Percentiles rank a stretch among this genome's conserved stretches.
Evolutionary conservation across 371 early-diverging fungal species (phyloP).

Genomic region (Mucor saturninus): DNA sequence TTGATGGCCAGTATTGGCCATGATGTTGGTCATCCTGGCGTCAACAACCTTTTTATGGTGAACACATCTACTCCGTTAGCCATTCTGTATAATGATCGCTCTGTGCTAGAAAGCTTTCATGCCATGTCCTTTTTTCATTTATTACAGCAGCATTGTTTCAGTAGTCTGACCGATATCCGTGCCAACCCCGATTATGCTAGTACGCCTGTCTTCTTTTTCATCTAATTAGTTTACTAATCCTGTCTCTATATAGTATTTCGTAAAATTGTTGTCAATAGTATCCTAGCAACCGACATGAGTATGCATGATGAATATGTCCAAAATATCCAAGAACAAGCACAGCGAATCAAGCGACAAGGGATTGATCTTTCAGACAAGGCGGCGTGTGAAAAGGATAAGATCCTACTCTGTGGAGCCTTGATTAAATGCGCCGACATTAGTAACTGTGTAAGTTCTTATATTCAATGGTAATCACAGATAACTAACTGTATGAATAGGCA

Average conservation of each 20-base stretch:
- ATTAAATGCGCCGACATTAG: slow-evolving; percentile 90
- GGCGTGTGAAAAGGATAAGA: slow-evolving; percentile 35
- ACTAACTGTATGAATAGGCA: slow-evolving; percentile 39
- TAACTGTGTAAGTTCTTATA: slow-evolving; percentile 63
- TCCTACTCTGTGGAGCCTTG: slow-evolving; percentile 66
- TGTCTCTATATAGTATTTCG: slow-evolving; percentile 60
- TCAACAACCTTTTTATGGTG: slow-evolving; percentile 83
- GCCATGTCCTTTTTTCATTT: slow-evolving; percentile 85
- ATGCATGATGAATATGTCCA: slow-evolving; percentile 81
- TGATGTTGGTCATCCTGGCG: slow-evolving; percentile 88
- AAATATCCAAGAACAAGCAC: slow-evolving; percentile 65
- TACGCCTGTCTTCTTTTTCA: slow-evolving; percentile 23
- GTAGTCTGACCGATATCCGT: slow-evolving; percentile 50
- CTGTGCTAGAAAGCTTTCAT: slow-evolving; percentile 95
- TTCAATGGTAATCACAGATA: neutral
- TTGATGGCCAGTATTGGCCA: slow-evolving; percentile 82
- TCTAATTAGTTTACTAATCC: neutral
- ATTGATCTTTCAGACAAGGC: slow-evolving; percentile 31
- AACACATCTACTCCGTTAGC: slow-evolving; percentile 83
- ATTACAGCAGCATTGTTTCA: slow-evolving; percentile 66
- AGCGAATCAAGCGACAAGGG: slow-evolving; percentile 38
- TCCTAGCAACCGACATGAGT: slow-evolving; percentile 87
- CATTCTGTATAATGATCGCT: slow-evolving; percentile 89
- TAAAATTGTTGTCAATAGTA: slow-evolving; percentile 71
- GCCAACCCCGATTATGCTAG: slow-evolving; percentile 36